Conservation (phyloP, 148 eudicot species). For the Rhododendron henanense region DNA sequence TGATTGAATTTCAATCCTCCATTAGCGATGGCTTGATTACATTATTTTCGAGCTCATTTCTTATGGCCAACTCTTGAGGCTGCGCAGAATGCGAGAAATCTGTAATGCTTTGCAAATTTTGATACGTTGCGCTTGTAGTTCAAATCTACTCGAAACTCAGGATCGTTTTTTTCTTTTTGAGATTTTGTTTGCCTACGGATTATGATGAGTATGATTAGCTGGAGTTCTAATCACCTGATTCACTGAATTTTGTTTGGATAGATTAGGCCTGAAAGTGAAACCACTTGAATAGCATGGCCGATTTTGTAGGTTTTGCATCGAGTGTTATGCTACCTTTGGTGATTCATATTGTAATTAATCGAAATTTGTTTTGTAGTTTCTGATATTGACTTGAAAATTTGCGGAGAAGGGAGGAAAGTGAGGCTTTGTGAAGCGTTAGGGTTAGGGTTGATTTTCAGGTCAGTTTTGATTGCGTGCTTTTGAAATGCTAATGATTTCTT, state of each 20-base stretch:
- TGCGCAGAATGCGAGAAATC: not conserved
- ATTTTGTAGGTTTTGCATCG: too few relatives aligned
- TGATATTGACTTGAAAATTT: not conserved
- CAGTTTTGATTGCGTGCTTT: not conserved
- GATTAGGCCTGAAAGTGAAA: too few relatives aligned
- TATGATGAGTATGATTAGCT: not conserved
- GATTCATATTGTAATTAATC: not conserved
- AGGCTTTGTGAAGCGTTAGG: not conserved
- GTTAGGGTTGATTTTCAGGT: not conserved
- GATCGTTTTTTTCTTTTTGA: not conserved
- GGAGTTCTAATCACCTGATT: not conserved
- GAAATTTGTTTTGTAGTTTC: not conserved
- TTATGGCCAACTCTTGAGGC: not conserved
- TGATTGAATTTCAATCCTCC: not conserved
- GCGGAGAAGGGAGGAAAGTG: not conserved
- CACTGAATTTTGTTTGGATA: too few relatives aligned
- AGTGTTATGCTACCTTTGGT: not conserved
- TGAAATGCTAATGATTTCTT: not conserved
- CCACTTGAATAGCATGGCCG: too few relatives aligned
- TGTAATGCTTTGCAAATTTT: not conserved
- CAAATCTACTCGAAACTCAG: not conserved
- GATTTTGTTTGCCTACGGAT: not conserved
- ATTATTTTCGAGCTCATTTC: not conserved
- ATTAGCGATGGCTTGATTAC: not conserved
- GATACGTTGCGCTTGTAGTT: not conserved